Conservation (phyloP, 768 basidiomycete species). For the Fistulinella prunicolor region DNA sequence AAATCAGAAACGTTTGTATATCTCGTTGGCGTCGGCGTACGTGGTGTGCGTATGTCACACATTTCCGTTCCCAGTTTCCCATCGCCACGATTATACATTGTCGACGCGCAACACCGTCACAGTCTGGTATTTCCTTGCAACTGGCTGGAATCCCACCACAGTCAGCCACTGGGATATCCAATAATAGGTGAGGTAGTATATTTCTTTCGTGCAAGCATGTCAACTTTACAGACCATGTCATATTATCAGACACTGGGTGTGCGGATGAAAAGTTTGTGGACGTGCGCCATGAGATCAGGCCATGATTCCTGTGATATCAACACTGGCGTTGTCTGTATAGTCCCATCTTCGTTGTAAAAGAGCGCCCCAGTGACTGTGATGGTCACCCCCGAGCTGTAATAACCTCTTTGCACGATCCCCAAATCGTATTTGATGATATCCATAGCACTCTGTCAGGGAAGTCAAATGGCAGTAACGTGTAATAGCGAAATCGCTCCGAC, state of each 20-base stretch:
- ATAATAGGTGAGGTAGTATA: no score
- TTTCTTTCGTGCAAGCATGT: no score
- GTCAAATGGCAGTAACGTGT: background rate
- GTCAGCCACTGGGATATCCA: no score
- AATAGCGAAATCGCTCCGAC: background rate
- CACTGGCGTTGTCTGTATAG: background rate
- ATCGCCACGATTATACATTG: no score
- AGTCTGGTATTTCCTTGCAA: no score
- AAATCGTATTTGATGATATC: background rate
- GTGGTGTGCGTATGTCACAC: no score
- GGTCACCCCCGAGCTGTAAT: background rate
- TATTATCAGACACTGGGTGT: background rate
- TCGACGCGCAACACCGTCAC: no score
- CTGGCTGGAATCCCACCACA: no score
- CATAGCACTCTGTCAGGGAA: background rate
- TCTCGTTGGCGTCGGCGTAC: no score
- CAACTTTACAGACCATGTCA: no score
- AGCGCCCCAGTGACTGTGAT: conserved; percentile 5
- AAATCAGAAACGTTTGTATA: no score
- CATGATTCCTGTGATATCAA: conserved; percentile 5
- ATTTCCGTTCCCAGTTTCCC: no score
- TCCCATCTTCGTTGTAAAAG: conserved; percentile 5
- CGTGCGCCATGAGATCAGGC: conserved; percentile 6
- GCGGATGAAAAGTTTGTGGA: conserved; percentile 5
- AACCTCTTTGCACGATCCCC: background rate